Conservation (phyloP, 805 yeast genomes). For the Pichia manshurica region DNA sequence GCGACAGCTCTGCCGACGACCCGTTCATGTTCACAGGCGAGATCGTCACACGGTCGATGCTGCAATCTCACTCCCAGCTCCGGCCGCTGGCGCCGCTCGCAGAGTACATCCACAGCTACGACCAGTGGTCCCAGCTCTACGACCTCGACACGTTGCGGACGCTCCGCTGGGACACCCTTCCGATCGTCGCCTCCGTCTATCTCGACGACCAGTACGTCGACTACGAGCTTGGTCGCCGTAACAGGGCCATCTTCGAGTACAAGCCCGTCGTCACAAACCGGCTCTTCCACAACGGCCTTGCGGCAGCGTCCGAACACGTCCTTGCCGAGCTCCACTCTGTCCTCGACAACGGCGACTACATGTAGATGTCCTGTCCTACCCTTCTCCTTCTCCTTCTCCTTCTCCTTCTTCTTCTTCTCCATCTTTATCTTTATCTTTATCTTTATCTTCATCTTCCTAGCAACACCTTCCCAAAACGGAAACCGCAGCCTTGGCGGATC, state of each 20-base stretch:
- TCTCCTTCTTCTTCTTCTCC: too few species aligned
- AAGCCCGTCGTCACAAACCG: conserved; percentile 43
- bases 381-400: too few species aligned
- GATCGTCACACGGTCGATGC: conserved; percentile 10
- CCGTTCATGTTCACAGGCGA: conserved; percentile 21
- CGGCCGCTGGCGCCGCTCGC: conserved; percentile 24
- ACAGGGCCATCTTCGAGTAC: conserved; percentile 22
- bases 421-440: too few species aligned
- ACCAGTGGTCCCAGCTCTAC: conserved; percentile 26
- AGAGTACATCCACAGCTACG: conserved; percentile 27
- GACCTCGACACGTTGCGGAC: conserved; percentile 20
- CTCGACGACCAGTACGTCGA: conserved; percentile 49
- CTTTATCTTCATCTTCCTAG: too few species aligned
- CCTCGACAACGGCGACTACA: conserved; percentile 30
- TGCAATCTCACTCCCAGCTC: background rate
- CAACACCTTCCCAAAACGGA: too few species aligned
- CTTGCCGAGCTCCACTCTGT: conserved; percentile 36
- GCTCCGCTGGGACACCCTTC: conserved; percentile 21
- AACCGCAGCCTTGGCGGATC: too few species aligned
- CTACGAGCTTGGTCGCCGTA: conserved; percentile 31
- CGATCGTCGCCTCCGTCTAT: conserved; percentile 48
- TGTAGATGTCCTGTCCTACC: conserved; percentile 3
- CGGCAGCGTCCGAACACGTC: conserved; percentile 37
- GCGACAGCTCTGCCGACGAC: background rate
- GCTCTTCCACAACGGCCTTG: conserved; percentile 46